Evolutionary conservation across 2,329 filamentous ascomycete species (phyloP).

Genomic region (Paracamarosporium sp.): DNA sequence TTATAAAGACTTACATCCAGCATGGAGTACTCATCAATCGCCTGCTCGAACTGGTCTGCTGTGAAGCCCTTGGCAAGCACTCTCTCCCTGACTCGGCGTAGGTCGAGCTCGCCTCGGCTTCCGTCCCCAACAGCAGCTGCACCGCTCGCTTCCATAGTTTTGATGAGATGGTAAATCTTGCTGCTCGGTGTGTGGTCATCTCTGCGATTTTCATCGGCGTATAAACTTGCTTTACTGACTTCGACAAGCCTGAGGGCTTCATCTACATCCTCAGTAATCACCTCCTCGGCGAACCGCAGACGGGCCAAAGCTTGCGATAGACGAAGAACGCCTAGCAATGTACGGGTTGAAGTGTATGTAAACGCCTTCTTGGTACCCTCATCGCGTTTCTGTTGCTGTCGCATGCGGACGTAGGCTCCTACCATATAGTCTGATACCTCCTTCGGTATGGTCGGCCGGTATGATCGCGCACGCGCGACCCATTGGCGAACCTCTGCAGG

Average conservation of each 20-base stretch:
- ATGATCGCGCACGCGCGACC: conserved; percentile 89
- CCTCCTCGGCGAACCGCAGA: conserved; percentile 83
- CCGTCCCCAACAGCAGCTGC: conserved; percentile 81
- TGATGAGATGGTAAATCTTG: conserved; percentile 94
- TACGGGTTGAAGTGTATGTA: conserved; percentile 91
- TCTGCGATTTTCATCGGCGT: conserved; percentile 66
- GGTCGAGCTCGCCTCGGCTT: conserved; percentile 75
- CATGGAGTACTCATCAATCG: conserved; percentile 86
- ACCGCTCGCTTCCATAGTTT: conserved; percentile 83
- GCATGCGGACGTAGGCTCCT: conserved; percentile 93
- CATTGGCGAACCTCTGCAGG: conserved; percentile 96
- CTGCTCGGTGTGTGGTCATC: conserved; percentile 81
- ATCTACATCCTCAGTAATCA: conserved; percentile 92
- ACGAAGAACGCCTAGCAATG: conserved; percentile 89
- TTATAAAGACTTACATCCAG: conserved; percentile 74
- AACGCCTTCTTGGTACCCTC: conserved; percentile 93
- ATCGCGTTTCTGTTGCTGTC: conserved; percentile 88
- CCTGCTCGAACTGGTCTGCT: conserved; percentile 85
- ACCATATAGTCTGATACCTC: conserved; percentile 94
- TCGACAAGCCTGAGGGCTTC: conserved; percentile 91
- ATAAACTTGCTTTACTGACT: conserved; percentile 89
- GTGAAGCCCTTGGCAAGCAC: conserved; percentile 97
- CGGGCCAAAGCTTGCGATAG: conserved; percentile 92
- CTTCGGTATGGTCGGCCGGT: conserved; percentile 84
- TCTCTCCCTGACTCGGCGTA: conserved; percentile 87